Evolutionary conservation across 208 protist species (phyloP).

Genomic region (Trypanosoma scelopori): DNA sequence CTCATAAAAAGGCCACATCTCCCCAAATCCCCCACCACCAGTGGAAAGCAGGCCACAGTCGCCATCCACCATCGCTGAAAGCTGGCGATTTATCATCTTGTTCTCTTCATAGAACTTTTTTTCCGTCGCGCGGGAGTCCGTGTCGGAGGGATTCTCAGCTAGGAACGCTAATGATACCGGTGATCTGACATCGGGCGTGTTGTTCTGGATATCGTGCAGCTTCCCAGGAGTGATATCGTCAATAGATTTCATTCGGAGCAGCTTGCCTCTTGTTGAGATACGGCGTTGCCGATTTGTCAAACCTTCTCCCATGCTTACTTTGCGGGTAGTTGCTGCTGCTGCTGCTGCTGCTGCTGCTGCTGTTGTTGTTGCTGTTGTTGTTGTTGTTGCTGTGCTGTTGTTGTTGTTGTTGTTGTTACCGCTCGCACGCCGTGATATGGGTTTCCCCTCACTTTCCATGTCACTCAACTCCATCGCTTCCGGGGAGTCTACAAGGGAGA

Average conservation of each 20-base stretch:
- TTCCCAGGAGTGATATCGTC: background rate
- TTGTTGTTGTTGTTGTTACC: background rate
- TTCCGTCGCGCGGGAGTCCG: no score
- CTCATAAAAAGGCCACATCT: background rate
- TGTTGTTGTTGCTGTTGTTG: no score
- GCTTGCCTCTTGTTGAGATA: background rate
- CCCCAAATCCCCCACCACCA: background rate
- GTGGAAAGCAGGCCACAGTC: no score
- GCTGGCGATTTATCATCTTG: background rate
- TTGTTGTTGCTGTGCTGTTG: background rate
- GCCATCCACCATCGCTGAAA: background rate
- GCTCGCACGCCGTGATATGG: background rate
- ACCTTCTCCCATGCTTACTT: background rate
- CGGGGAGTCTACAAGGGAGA: background rate
- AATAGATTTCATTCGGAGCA: constrained; percentile 12
- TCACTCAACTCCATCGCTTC: background rate
- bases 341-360: no score
- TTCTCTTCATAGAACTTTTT: background rate
- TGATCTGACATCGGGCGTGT: background rate
- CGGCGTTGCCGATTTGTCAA: background rate
- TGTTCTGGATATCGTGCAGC: background rate
- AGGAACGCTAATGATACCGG: no score
- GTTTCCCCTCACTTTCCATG: background rate
- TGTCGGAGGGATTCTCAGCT: no score
- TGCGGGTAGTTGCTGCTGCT: background rate